phyloP scores from a whole-genome alignment of 208 protist genomes.

The Naegleria lovaniensis region DNA sequence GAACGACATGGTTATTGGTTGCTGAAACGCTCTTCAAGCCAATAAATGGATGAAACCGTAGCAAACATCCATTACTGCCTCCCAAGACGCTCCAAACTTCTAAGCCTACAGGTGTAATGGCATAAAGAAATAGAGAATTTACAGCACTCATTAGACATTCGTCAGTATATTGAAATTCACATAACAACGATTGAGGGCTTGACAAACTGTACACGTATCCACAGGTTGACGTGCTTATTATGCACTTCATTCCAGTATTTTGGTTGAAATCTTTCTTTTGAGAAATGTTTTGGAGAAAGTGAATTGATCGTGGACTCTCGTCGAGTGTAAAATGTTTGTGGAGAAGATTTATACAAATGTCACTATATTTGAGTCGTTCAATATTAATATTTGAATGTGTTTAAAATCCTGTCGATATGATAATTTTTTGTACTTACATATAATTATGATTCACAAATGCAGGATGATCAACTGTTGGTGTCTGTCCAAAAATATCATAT shows the following conservation, averaged over 20 bases:
- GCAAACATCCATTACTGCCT: not conserved
- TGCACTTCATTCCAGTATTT: not conserved
- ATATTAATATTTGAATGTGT: no score
- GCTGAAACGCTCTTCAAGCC: not conserved
- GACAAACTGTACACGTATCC: not conserved
- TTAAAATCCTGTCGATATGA: no score
- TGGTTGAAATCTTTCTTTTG: not conserved
- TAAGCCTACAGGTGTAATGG: not conserved
- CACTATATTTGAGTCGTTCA: not conserved
- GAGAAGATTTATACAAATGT: not conserved
- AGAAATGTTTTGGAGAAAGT: slow-evolving; percentile 11
- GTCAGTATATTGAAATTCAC: not conserved
- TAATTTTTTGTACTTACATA: not conserved
- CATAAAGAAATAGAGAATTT: not conserved
- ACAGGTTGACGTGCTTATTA: not conserved
- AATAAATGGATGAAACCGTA: slow-evolving; percentile 13
- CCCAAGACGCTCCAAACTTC: not conserved
- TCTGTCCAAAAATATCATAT: slow-evolving; percentile 1
- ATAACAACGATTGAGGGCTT: not conserved
- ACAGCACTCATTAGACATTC: not conserved
- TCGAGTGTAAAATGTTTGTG: not conserved
- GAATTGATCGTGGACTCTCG: not conserved
- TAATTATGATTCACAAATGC: not conserved
- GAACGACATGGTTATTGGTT: not conserved
- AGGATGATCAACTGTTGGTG: not conserved